Evolutionary conservation across 2,329 filamentous ascomycete species (phyloP), one percentile per base, ranked within the genome.

Genomic region (Fonsecaea multimorphosa): DNA sequence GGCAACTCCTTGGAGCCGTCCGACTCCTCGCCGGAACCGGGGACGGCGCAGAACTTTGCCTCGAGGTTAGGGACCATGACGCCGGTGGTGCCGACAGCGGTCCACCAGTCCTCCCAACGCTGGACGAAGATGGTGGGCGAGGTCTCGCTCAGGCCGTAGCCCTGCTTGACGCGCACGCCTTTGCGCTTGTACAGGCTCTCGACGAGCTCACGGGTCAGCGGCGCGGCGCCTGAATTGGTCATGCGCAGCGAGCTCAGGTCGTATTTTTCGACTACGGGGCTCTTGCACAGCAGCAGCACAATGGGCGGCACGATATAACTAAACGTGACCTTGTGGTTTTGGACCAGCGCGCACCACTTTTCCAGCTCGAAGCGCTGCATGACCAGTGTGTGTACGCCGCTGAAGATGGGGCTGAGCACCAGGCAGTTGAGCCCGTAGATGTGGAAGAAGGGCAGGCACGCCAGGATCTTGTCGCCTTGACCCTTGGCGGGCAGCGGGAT

Each of bases 91-190:
- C 93, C 93, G 71, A 93, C 88, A 54, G 86, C 87, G 57, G 84
- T 87, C 68, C 87, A 81, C 92, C 93, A 97, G 71, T 92, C 89
- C 38, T 87, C 85, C 82, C 91, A 89, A 7, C 84, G 80, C 77
- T 93, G 91, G 9, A 87, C 86, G 72, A 92, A 89, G 0, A 91
- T 91, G 0, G 88, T 90, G 0, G 93, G 93, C 29, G 89, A 89
- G 14, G 92, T 96, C 80, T 98, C 94, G 4, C 89, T 92, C 4
- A 98, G 84, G 0, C 94, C 94, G 74, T 97, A 98, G 19, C 91
- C 93, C 79, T 98, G 94, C 82, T 97, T 97, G 67, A 97, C 87
- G 1, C 89, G 89, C 22, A 96, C 83, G 58, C 87, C 87, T 65
- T 95, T 86, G 7, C 93, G 87, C 22, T 85, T 78, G 82, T 91